Conservation (phyloP, 2,329 filamentous ascomycete species). For the Cladosporium cucumerinum region DNA sequence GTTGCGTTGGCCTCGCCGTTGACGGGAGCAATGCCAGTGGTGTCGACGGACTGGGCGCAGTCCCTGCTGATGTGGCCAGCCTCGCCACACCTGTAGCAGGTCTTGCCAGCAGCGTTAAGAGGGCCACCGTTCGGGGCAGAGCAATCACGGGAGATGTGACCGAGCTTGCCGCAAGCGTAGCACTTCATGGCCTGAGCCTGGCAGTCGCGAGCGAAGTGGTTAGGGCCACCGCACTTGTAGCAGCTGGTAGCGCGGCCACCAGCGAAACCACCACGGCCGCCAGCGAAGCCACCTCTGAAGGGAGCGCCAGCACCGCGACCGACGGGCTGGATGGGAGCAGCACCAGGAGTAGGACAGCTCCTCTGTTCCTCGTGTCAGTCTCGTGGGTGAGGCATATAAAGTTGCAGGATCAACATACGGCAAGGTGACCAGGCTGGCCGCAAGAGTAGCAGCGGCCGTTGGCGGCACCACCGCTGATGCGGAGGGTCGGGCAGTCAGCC, state of each 20-base stretch:
- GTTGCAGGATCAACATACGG: constrained; percentile 56
- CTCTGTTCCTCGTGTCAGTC: constrained; percentile 51
- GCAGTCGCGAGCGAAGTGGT: constrained; percentile 98
- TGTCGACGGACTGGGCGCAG: constrained; percentile 71
- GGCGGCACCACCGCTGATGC: constrained; percentile 75
- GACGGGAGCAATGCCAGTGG: constrained; percentile 32
- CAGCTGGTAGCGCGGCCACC: constrained; percentile 63
- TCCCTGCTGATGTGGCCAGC: constrained; percentile 94
- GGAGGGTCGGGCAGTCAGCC: constrained; percentile 95
- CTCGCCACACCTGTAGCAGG: constrained; percentile 96
- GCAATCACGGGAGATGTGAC: constrained; percentile 92
- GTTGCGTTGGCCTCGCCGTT: constrained; percentile 31
- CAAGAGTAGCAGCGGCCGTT: constrained; percentile 96
- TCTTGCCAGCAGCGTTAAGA: constrained; percentile 94
- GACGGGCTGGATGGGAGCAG: constrained; percentile 51
- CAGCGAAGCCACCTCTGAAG: constrained; percentile 66
- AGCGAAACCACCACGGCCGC: constrained; percentile 66
- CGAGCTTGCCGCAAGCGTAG: constrained; percentile 93
- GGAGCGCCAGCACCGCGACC: constrained; percentile 59
- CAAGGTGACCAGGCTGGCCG: constrained; percentile 86
- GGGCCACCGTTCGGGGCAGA: constrained; percentile 94
- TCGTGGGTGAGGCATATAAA: neutral
- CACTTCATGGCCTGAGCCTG: constrained; percentile 99
- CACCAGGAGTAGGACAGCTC: constrained; percentile 75
- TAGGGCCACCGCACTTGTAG: constrained; percentile 76